Evolutionary conservation across 2,329 filamentous ascomycete genomes (phyloP).

Genomic region (Didymella pinodella): DNA sequence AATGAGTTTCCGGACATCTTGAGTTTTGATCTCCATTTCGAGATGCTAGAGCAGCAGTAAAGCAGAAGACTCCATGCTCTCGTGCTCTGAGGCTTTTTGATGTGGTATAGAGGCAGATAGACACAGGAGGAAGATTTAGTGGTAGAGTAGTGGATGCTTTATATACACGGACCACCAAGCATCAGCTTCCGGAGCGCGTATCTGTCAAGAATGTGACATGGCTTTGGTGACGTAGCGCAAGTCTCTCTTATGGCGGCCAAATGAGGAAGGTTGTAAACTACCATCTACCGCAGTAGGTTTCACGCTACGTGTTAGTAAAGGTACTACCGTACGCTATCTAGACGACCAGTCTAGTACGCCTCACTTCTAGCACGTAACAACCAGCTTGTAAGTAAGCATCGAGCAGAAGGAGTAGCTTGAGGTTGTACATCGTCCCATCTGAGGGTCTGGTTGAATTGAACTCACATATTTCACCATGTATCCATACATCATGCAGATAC

Average conservation of each 20-base stretch:
- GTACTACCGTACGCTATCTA: neutral
- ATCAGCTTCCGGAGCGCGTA: no score
- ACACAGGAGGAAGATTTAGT: no score
- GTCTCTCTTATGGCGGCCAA: neutral
- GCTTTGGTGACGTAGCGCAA: neutral
- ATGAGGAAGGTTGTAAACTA: neutral
- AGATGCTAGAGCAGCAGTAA: no score
- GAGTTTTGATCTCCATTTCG: no score
- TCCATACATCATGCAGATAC: neutral
- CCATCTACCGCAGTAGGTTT: conserved; percentile 9
- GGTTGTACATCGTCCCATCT: neutral
- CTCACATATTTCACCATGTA: conserved; percentile 1
- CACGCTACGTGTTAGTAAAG: conserved; percentile 10
- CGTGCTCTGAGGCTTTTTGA: no score
- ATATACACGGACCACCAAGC: no score
- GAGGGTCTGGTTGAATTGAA: neutral
- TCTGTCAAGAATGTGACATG: no score
- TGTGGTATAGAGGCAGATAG: no score
- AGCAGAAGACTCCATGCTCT: no score
- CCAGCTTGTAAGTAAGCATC: neutral
- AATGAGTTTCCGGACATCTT: no score
- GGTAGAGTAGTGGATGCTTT: no score
- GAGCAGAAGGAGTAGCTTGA: neutral
- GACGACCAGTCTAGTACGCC: neutral
- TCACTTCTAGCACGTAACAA: neutral